Evolutionary conservation across 1,139 yeast genomes (phyloP).

Genomic region (Kazachstania sp.): DNA sequence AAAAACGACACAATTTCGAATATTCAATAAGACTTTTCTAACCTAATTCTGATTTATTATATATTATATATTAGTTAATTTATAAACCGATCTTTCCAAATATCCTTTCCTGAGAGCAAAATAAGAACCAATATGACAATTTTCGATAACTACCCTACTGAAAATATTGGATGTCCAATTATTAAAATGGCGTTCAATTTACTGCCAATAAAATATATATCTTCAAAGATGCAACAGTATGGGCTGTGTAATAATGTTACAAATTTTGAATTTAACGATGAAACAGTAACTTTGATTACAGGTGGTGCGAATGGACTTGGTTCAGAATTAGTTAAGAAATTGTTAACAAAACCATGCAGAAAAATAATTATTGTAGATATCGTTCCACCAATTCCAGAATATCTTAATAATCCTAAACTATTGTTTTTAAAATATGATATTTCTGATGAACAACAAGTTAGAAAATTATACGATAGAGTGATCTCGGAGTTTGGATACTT

Average conservation of each 20-base stretch:
- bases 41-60: too few relatives aligned
- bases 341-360: constrained; percentile 37
- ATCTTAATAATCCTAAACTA: constrained; percentile 33
- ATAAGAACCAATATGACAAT: background rate
- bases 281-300: constrained; percentile 54
- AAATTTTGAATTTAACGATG: background rate
- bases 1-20: too few relatives aligned
- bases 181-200: background rate
- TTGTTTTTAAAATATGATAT: constrained; percentile 63
- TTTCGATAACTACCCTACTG: background rate
- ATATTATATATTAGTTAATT: too few relatives aligned
- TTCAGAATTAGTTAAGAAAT: constrained; percentile 42
- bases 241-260: background rate
- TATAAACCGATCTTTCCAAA: too few relatives aligned
- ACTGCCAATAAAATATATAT: background rate
- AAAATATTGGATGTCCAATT: background rate
- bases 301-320: constrained; percentile 83
- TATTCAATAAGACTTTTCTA: too few relatives aligned
- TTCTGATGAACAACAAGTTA: constrained; percentile 40
- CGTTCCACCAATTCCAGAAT: constrained; percentile 31
- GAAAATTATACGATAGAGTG: constrained; percentile 35
- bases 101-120: too few relatives aligned
- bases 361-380: constrained; percentile 61
- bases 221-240: background rate
- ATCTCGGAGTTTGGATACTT: constrained; percentile 44